A percentile compares a stretch with the other conserved stretches of the same genome.
phyloP scores from a whole-genome alignment of 306 rosid genomes.

The Rosa rugosa region DNA sequence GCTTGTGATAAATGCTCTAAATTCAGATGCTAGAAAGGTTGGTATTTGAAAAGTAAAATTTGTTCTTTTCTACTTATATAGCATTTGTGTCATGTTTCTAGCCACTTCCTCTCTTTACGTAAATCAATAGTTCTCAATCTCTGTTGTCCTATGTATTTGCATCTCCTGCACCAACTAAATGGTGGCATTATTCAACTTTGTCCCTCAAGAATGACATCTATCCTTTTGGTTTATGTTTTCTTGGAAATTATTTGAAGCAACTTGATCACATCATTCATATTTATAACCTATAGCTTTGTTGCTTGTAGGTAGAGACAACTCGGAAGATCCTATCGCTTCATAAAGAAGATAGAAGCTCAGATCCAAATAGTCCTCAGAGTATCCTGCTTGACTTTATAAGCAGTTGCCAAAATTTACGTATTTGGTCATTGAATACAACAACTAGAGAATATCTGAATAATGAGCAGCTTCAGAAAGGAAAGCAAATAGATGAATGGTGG shows the following conservation, averaged over 20 bases:
- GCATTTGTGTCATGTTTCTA: constrained; percentile 24
- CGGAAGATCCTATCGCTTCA: constrained; percentile 89
- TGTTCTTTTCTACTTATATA: background rate
- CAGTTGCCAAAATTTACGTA: constrained; percentile 97
- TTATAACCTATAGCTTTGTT: constrained; percentile 25
- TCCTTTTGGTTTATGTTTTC: constrained; percentile 25
- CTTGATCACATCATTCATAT: constrained; percentile 20
- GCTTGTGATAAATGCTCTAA: constrained; percentile 89
- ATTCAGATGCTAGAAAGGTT: constrained; percentile 94
- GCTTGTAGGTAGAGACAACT: constrained; percentile 83
- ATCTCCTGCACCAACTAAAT: constrained; percentile 8
- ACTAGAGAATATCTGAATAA: constrained; percentile 88
- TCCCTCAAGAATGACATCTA: constrained; percentile 23
- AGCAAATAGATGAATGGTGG: constrained; percentile 99
- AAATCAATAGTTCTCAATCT: constrained; percentile 1
- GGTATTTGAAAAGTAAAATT: constrained; percentile 32
- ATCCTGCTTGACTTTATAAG: constrained; percentile 90
- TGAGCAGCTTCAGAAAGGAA: constrained; percentile 98
- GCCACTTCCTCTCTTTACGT: background rate
- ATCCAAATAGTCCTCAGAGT: constrained; percentile 87
- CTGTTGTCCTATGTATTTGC: constrained; percentile 18
- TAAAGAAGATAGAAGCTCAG: constrained; percentile 86
- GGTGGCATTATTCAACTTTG: constrained; percentile 18
- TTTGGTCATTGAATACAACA: constrained; percentile 91
- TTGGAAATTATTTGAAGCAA: constrained; percentile 14